A percentile compares a stretch with the other conserved stretches of the same genome.
These are phyloP conservation scores for Macrolepiota fuliginosa DNA, from an alignment of 768 basidiomycete genomes.

Conservation along the genomic window DNA sequence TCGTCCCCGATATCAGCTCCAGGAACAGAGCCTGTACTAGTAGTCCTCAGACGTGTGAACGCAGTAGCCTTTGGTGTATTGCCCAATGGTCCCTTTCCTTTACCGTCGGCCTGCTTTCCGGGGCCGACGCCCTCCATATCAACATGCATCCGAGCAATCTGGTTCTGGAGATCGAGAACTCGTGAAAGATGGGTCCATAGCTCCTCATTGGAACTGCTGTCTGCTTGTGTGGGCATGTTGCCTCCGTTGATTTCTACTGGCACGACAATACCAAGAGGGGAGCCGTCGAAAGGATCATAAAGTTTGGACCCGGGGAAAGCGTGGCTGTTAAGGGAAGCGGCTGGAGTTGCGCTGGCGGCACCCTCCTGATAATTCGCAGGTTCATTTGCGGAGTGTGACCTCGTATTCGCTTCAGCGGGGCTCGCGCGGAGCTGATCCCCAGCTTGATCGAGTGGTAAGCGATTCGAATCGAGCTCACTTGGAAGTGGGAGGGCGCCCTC, in stretches of 20 bases:
- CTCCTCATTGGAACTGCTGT: conserved; percentile 30
- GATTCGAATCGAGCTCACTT: not conserved
- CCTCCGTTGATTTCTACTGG: not conserved
- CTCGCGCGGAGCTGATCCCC: not conserved
- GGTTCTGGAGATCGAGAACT: conserved; percentile 70
- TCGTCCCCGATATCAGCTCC: conserved; percentile 42
- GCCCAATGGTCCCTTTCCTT: conserved; percentile 14
- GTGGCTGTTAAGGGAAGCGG: conserved; percentile 3
- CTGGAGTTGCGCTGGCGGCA: not conserved
- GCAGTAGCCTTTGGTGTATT: conserved; percentile 5
- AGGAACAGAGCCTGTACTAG: conserved; percentile 22
- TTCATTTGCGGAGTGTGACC: conserved; percentile 6
- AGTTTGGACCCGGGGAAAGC: conserved; percentile 16
- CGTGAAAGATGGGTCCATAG: conserved; percentile 68
- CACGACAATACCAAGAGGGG: conserved; percentile 18
- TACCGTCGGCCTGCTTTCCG: conserved; percentile 28
- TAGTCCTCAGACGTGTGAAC: conserved; percentile 13
- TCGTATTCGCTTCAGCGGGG: not conserved
- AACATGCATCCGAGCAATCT: conserved; percentile 69
- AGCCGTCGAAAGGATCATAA: conserved; percentile 30
- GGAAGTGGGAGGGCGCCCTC: conserved; percentile 5
- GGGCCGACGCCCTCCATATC: conserved; percentile 70
- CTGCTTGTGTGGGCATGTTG: not conserved
- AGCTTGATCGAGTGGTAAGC: not conserved
- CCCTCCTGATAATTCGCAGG: conserved; percentile 2